Evolutionary conservation across 257 asterid species (phyloP).

Genomic region (Rauvolfia tetraphylla): DNA sequence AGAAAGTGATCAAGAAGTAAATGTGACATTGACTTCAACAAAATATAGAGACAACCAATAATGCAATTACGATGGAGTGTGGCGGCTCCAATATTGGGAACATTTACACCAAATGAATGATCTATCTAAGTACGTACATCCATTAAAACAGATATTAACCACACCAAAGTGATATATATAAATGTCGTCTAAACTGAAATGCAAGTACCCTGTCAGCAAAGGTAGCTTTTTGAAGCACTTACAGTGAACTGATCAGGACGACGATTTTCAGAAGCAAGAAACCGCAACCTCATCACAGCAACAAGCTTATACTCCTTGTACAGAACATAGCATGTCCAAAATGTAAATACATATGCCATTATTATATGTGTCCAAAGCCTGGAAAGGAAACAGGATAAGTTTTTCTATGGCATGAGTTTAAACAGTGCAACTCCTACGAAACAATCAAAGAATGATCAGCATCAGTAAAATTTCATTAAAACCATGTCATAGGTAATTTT

Average conservation of each 20-base stretch:
- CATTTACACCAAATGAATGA: background rate
- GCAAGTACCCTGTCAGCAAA: background rate
- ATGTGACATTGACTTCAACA: background rate
- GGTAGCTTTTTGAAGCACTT: slow-evolving; percentile 27
- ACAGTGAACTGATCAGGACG: slow-evolving; percentile 91
- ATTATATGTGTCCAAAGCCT: slow-evolving; percentile 79
- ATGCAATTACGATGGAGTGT: background rate
- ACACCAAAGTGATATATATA: background rate
- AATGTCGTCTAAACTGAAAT: background rate
- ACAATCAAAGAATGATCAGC: background rate
- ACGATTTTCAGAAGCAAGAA: slow-evolving; percentile 80
- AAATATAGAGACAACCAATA: background rate
- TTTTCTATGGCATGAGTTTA: background rate
- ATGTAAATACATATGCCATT: slow-evolving; percentile 76
- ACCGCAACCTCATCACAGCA: slow-evolving; percentile 66
- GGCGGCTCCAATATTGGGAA: background rate
- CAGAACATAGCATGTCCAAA: slow-evolving; percentile 80
- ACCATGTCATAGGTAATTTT: background rate
- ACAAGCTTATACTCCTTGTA: slow-evolving; percentile 73
- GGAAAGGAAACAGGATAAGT: slow-evolving; percentile 16
- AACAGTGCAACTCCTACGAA: background rate
- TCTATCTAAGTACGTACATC: background rate
- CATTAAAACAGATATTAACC: background rate
- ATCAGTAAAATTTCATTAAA: background rate
- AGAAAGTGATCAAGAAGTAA: background rate